phyloP scores from a whole-genome alignment of 1,139 yeast species.

The Sugiyamaella neomexicana region DNA sequence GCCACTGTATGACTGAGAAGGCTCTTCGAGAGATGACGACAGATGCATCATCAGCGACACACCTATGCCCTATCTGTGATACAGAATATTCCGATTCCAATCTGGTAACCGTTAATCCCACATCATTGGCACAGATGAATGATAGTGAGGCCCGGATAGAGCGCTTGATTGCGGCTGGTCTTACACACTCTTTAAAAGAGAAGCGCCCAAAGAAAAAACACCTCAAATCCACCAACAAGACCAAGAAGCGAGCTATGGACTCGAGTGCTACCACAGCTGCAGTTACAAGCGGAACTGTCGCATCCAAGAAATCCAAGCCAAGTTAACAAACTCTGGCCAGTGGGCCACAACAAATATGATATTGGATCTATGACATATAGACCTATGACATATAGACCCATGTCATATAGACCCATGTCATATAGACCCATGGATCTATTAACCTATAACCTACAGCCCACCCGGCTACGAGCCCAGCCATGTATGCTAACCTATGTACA shows the following conservation, averaged over 20 bases:
- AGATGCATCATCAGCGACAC: no score
- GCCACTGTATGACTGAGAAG: slow-evolving; percentile 52
- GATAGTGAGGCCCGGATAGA: slow-evolving; percentile 42
- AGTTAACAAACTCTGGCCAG: not conserved
- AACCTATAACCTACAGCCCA: no score
- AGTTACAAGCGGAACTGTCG: not conserved
- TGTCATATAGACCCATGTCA: no score
- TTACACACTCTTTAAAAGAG: slow-evolving; percentile 53
- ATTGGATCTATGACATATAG: no score
- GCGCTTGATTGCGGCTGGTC: slow-evolving; percentile 39
- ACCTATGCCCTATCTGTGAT: slow-evolving; percentile 48
- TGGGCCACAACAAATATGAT: no score
- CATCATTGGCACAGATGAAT: slow-evolving; percentile 33
- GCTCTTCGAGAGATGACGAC: slow-evolving; percentile 40
- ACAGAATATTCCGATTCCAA: slow-evolving; percentile 37
- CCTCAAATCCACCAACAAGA: not conserved
- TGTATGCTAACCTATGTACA: slow-evolving; percentile 5
- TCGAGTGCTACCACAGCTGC: not conserved
- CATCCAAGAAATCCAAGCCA: slow-evolving; percentile 7
- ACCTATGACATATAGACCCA: no score
- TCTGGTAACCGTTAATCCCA: slow-evolving; percentile 45
- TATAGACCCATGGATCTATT: no score
- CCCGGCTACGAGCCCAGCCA: not conserved
- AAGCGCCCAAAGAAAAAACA: slow-evolving; percentile 36
- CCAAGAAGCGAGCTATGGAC: not conserved